Base-by-base conservation (phyloP, 2,329 filamentous ascomycete species). In the Alternaria gaisen region DNA sequence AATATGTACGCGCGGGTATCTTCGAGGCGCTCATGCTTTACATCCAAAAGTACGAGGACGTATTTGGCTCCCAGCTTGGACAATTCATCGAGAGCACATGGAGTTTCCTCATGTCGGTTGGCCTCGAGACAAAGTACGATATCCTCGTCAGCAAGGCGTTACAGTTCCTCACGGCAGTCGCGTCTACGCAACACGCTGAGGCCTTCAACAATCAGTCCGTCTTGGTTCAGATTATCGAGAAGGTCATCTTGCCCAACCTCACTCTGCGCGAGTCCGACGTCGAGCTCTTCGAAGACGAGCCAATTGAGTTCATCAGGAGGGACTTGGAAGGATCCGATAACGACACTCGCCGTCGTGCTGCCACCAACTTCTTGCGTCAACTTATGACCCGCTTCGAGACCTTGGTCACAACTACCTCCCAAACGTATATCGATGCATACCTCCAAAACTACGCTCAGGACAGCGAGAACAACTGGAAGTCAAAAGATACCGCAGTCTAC, bases 401-500 rank as follows among this genome's bases (percentile, higher is more conserved):
- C 56, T 84, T 91, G 2, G 94, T 98, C 46, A 98, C 94, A 0
- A 86, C 85, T 53, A 91, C 97, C n/a, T 94, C 97, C 22, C 90
- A 90, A 64, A 89, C 87, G 69, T 97, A 98, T 81, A 92, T 96
- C 72, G 87, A 90, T 63, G 91, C 94, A 78, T 97, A 96, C 76
- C 85, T 99, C 28, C 80, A 83, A 36, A 85, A 91, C 56, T 93
- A 93, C 72, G 86, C 88, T 56, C 91, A 91, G 78, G 84, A 89
- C 63, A 59, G 68, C 18, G 79, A 81, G 14, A 81, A 85, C 18
- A 93, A 97, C 77, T 99, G 95, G 95, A 97, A 96, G 80, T 90
- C 93, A 50, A 99, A 99, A 82, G 95, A 99, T 75, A 98, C 94
- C 0, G 95, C 95, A n/a, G 90, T 97, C 59, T 98, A 98, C 74